Evolutionary conservation across 75 land plant genomes (phyloP).

Genomic region (Larix kaempferi): DNA sequence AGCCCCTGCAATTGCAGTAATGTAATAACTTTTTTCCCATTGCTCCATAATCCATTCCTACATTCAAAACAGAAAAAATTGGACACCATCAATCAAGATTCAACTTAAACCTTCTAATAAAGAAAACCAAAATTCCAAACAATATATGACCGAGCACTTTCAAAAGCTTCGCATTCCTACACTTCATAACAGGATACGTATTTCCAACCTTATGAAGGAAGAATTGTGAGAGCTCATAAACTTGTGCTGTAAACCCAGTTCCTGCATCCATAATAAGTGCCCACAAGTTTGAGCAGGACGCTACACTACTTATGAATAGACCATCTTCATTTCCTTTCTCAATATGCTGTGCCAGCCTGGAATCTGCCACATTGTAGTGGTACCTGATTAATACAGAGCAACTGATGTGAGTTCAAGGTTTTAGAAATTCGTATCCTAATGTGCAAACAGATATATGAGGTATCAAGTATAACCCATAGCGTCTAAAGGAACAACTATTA

Average conservation of each 20-base stretch:
- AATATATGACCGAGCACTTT: not conserved
- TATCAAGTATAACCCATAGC: too few relatives aligned
- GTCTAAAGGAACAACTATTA: too few relatives aligned
- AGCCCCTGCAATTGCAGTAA: constrained; percentile 90
- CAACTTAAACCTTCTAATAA: not conserved
- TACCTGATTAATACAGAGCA: constrained; percentile 42
- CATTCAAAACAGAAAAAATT: not conserved
- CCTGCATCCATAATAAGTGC: constrained; percentile 99
- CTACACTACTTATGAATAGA: constrained; percentile 83
- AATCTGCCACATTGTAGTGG: constrained; percentile 96
- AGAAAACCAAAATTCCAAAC: not conserved
- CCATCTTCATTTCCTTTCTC: constrained; percentile 93
- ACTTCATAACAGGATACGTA: not conserved
- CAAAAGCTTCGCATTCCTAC: not conserved
- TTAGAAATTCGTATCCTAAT: too few relatives aligned
- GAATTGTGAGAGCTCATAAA: constrained; percentile 76
- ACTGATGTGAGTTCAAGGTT: not conserved
- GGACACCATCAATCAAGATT: not conserved
- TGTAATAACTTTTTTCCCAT: constrained; percentile 89
- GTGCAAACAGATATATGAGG: too few relatives aligned
- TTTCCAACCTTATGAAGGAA: constrained; percentile 82
- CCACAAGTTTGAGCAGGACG: constrained; percentile 91
- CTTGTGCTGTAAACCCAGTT: constrained; percentile 81
- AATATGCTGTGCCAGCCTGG: constrained; percentile 82
- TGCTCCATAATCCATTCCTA: constrained; percentile 98